Percentiles rank a stretch among this genome's conserved stretches.
Conservation (phyloP, 257 asterid species). For the Vinca minor region DNA sequence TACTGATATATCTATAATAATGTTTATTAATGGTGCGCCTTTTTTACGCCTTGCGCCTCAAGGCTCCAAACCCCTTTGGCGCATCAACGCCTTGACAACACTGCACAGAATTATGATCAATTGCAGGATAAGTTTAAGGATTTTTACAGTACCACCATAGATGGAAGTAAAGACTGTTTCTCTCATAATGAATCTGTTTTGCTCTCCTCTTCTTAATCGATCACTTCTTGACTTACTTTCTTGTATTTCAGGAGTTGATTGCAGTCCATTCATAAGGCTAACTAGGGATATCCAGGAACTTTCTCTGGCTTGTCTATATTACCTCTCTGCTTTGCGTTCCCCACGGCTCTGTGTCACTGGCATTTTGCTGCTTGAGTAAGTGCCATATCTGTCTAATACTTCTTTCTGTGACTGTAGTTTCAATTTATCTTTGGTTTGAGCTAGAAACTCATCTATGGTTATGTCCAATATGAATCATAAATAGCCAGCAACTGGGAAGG, state of each 20-base stretch:
- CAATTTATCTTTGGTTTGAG: not conserved
- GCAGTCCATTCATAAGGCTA: slow-evolving; percentile 78
- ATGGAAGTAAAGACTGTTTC: slow-evolving; percentile 33
- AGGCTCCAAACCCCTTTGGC: too few species aligned
- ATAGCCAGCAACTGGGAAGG: not conserved
- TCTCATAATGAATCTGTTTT: slow-evolving; percentile 14
- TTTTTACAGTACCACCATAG: slow-evolving; percentile 44
- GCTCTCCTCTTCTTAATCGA: slow-evolving; percentile 14
- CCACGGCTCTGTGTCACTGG: slow-evolving; percentile 59
- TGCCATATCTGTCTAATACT: slow-evolving; percentile 7
- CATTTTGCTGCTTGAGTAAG: slow-evolving; percentile 84
- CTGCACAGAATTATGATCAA: slow-evolving; percentile 49
- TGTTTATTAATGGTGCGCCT: too few species aligned
- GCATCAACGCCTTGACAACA: too few species aligned
- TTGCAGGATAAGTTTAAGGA: slow-evolving; percentile 39
- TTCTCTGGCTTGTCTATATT: slow-evolving; percentile 69
- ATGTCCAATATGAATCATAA: not conserved
- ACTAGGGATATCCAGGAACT: slow-evolving; percentile 71
- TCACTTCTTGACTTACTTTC: slow-evolving; percentile 3
- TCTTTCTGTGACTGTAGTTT: not conserved
- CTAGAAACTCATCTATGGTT: slow-evolving; percentile 5
- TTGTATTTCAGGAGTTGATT: slow-evolving; percentile 25
- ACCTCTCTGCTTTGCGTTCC: slow-evolving; percentile 52
- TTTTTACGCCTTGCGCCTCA: too few species aligned
- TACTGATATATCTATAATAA: too few species aligned